phyloP scores from a whole-genome alignment of 108 stramenopile species.

The Mediolabrus comicus region DNA sequence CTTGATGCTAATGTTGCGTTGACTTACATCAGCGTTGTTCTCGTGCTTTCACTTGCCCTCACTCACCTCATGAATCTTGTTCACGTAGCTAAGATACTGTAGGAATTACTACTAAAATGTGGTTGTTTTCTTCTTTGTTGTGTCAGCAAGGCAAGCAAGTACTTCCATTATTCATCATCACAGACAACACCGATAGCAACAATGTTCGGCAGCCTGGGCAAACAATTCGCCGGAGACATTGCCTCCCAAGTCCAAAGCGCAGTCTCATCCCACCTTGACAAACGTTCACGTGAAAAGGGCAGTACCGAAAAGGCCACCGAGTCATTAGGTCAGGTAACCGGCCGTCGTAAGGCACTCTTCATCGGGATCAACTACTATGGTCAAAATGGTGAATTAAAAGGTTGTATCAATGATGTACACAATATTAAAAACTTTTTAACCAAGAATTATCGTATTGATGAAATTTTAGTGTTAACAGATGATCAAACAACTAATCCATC shows the following conservation, averaged over 20 bases:
- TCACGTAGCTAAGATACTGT: no score
- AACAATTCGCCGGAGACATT: conserved; percentile 8
- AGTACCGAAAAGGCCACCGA: conserved; percentile 4
- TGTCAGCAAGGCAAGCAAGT: no score
- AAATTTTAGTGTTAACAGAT: conserved; percentile 27
- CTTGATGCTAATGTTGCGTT: no score
- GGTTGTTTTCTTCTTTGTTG: no score
- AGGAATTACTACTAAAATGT: no score
- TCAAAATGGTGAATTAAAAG: conserved; percentile 33
- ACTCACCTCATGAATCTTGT: no score
- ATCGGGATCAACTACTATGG: conserved; percentile 44
- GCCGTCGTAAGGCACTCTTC: conserved; percentile 18
- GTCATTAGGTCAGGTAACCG: conserved; percentile 2
- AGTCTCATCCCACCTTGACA: conserved; percentile 7
- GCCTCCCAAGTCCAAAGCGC: not conserved
- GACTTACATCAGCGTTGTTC: no score
- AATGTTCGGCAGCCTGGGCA: conserved; percentile 9
- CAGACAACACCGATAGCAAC: no score
- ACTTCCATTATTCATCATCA: no score
- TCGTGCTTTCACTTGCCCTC: no score
- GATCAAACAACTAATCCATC: conserved; percentile 12
- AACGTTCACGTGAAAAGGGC: not conserved
- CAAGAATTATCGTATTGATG: conserved; percentile 8
- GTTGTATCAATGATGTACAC: conserved; percentile 40
- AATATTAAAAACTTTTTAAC: conserved; percentile 33